phyloP scores from a whole-genome alignment of 495 filamentous ascomycete species.

The Hypoxylon perforatum region DNA sequence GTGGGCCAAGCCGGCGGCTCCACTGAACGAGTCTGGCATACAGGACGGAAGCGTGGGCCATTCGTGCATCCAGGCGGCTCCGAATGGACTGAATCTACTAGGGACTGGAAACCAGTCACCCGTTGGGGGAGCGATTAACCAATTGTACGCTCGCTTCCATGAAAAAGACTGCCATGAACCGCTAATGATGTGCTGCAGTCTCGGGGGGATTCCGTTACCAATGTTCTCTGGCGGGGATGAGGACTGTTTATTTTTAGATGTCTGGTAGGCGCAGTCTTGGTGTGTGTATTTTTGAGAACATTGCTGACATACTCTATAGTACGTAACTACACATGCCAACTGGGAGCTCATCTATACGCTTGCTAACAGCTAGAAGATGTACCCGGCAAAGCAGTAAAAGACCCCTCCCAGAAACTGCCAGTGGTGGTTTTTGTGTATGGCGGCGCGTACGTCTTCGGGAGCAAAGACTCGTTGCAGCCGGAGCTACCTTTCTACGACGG shows the following conservation, averaged over 20 bases:
- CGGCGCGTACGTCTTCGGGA: slow-evolving; percentile 66
- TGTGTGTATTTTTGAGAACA: slow-evolving; percentile 50
- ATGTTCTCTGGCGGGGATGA: slow-evolving; percentile 57
- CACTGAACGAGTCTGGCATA: slow-evolving; percentile 54
- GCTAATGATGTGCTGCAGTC: slow-evolving; percentile 24
- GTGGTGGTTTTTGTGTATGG: slow-evolving; percentile 72
- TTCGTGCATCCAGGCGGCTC: slow-evolving; percentile 56
- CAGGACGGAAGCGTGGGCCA: slow-evolving; percentile 63
- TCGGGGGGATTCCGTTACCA: slow-evolving; percentile 51
- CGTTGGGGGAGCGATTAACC: slow-evolving; percentile 50
- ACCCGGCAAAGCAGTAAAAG: slow-evolving; percentile 42
- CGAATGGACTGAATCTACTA: slow-evolving; percentile 50
- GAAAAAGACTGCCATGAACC: not conserved
- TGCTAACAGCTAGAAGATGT: slow-evolving; percentile 19
- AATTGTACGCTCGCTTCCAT: slow-evolving; percentile 41
- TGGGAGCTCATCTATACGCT: not conserved
- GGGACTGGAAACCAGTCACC: slow-evolving; percentile 50
- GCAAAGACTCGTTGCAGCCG: slow-evolving; percentile 54
- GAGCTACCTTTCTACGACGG: slow-evolving; percentile 48
- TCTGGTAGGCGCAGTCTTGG: slow-evolving; percentile 33
- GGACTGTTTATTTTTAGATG: slow-evolving; percentile 64
- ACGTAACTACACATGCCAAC: slow-evolving; percentile 33
- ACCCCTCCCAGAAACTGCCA: slow-evolving; percentile 47
- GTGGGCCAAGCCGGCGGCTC: slow-evolving; percentile 65
- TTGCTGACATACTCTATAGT: slow-evolving; percentile 14